Evolutionary conservation across 208 protist species (phyloP), one percentile per base, ranked within the genome.

Genomic region (Jaenimonas drosophilae): DNA sequence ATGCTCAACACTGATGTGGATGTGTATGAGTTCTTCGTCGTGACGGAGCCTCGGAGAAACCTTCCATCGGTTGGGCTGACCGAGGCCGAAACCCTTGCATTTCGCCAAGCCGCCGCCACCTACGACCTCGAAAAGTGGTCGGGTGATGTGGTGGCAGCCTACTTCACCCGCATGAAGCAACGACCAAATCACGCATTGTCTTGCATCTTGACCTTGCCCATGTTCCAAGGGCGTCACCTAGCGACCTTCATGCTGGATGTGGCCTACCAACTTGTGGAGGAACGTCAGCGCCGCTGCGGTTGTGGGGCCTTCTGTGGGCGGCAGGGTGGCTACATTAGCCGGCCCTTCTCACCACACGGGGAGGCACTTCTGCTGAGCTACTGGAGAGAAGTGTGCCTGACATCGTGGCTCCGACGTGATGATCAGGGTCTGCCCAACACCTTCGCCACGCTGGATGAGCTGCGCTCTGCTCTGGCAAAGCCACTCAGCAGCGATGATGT

Each of bases 21-120:
- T 30, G 45, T 87, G 7, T 82, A 80, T 54, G 77, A 87, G 58
- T 82, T 77, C 36, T 76, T 82, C 23, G 61, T 87, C 26, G 66
- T 77, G 23, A 83, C 77, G 24, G 39, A 66, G 1, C 72, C 69
- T 0, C 69, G 72, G 4, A 58, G 45, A 0, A 56, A 60, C 9
- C 47, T 82, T 17, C 77, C 73, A 3, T 36, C 48, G 2, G 27
- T 44, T 27, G 51, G 39, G 16, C n/a, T n/a, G n/a, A n/a, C n/a
- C n/a, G 63, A 52, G 14, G 21, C 9, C 3, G 36, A 53, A 25
- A 47, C 49, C 39, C 30, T 46, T 17, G 64, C 36, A 12, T 86
- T 86, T 46, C 46, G 57, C 11, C 41, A 32, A 24, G 59, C 54
- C 29, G 64, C 66, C 1, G 37, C 52, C 12, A 19, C 29, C 54